These are phyloP conservation scores for Tanozyma kutaoensis DNA, from an alignment of 805 yeast species.

Conservation along the genomic window DNA sequence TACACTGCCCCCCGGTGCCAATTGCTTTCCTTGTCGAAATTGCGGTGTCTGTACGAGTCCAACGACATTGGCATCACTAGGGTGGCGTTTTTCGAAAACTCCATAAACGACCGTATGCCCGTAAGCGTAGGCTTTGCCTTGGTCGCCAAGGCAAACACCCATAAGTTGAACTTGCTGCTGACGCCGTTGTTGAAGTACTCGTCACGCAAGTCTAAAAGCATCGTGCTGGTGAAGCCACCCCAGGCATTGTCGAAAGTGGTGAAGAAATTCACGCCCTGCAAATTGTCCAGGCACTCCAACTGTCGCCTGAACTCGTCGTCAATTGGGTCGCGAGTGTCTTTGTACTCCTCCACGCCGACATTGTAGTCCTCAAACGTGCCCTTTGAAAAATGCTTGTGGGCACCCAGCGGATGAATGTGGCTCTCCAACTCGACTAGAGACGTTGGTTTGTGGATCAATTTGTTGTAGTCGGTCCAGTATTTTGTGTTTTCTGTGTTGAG, in stretches of 20 bases:
- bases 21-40: conserved; percentile 8
- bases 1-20: conserved; percentile 29
- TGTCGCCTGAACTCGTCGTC: conserved; percentile 44
- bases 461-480: conserved; percentile 75
- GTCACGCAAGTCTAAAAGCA: conserved; percentile 48
- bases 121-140: too few relatives aligned
- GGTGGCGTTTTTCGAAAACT: conserved; percentile 34
- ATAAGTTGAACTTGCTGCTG: conserved; percentile 19
- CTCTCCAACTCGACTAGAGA: conserved; percentile 38
- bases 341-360: conserved; percentile 52
- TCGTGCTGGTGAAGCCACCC: conserved; percentile 58
- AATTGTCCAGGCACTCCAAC: conserved; percentile 63
- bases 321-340: conserved; percentile 12
- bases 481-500: conserved; percentile 29
- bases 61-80: conserved; percentile 42
- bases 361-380: conserved; percentile 30
- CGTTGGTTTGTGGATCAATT: conserved; percentile 51
- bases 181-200: conserved; percentile 39
- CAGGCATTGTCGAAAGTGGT: conserved; percentile 71
- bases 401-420: conserved; percentile 36
- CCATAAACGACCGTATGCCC: conserved; percentile 32
- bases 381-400: conserved; percentile 12
- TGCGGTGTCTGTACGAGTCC: conserved; percentile 1
- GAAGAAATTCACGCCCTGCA: conserved; percentile 58
- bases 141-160: too few relatives aligned